phyloP scores from a whole-genome alignment of 1,284 basidiomycete genomes.

The Pseudozyma tsukubaensis region DNA sequence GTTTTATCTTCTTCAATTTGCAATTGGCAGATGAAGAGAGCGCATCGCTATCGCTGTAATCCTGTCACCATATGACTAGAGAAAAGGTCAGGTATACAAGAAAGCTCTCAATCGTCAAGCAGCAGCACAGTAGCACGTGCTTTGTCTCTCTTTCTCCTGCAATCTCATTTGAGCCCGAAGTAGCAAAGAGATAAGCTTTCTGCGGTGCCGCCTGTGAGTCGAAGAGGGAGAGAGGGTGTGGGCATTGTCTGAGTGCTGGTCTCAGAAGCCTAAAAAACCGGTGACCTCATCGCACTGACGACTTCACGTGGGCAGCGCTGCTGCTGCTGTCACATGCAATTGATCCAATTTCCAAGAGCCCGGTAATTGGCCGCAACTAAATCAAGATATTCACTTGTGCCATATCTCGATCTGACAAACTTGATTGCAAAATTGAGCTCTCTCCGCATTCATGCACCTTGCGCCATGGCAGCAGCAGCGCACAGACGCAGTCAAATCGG shows the following conservation, averaged over 20 bases:
- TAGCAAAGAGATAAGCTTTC: too few relatives aligned
- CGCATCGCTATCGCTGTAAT: too few relatives aligned
- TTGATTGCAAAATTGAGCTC: neutral
- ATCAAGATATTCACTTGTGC: neutral
- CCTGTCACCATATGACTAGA: too few relatives aligned
- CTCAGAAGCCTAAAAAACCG: neutral
- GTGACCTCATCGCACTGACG: slow-evolving; percentile 3
- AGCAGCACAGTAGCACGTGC: neutral
- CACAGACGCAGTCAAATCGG: neutral
- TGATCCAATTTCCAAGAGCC: neutral
- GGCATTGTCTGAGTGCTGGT: neutral
- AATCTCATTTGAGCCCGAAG: neutral
- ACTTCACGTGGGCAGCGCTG: neutral
- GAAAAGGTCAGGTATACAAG: too few relatives aligned
- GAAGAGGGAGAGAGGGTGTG: too few relatives aligned
- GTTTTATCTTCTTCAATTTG: neutral
- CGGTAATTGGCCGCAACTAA: neutral
- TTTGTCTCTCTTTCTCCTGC: neutral
- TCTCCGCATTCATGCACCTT: slow-evolving; percentile 5
- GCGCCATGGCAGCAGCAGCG: neutral
- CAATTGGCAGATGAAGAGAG: too few relatives aligned
- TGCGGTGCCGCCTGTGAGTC: too few relatives aligned
- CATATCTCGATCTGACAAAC: neutral
- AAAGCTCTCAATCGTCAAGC: neutral
- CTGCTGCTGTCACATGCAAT: slow-evolving; percentile 6